A percentile compares a stretch with the other conserved stretches of the same genome.
Evolutionary conservation across 768 basidiomycete species (phyloP).

Genomic region (Psilocybe cubensis): DNA sequence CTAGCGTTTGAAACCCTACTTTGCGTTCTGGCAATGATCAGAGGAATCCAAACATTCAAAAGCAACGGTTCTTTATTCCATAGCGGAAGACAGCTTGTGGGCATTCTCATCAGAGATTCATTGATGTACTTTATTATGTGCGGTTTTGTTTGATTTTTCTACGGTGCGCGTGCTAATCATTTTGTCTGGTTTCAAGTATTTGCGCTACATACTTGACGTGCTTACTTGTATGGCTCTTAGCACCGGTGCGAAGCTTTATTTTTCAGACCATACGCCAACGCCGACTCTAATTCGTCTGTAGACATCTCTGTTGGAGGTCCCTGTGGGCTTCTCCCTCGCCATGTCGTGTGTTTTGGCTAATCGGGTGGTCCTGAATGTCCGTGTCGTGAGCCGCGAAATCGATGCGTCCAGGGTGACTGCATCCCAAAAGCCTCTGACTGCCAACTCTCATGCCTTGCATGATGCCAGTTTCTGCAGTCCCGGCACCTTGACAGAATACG

Average conservation of each 20-base stretch:
- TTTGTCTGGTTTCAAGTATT: conserved; percentile 39
- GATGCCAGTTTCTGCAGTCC: conserved; percentile 13
- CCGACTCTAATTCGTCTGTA: conserved; percentile 13
- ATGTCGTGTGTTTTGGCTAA: conserved; percentile 63
- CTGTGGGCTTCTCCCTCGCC: conserved; percentile 60
- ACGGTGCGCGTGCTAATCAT: not conserved
- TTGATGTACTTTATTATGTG: conserved; percentile 61
- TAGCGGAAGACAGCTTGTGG: conserved; percentile 47
- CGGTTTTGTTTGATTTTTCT: not conserved
- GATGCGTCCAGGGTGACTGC: conserved; percentile 8
- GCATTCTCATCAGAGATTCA: conserved; percentile 58
- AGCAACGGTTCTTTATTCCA: conserved; percentile 38
- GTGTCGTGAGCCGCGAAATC: conserved; percentile 38
- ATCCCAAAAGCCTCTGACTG: conserved; percentile 3
- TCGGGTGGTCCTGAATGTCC: conserved; percentile 59
- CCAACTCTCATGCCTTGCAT: not conserved
- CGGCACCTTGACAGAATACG: conserved; percentile 22
- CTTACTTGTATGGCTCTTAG: conserved; percentile 43
- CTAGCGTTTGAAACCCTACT: conserved; percentile 56
- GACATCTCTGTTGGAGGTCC: conserved; percentile 49
- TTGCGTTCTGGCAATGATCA: conserved; percentile 52
- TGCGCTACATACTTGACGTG: conserved; percentile 59
- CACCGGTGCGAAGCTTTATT: conserved; percentile 30
- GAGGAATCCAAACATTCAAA: conserved; percentile 49
- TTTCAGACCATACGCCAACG: too few species aligned